These are phyloP conservation scores for Ceriops tagal DNA, from an alignment of 345 rosid species.

Conservation along the genomic window DNA sequence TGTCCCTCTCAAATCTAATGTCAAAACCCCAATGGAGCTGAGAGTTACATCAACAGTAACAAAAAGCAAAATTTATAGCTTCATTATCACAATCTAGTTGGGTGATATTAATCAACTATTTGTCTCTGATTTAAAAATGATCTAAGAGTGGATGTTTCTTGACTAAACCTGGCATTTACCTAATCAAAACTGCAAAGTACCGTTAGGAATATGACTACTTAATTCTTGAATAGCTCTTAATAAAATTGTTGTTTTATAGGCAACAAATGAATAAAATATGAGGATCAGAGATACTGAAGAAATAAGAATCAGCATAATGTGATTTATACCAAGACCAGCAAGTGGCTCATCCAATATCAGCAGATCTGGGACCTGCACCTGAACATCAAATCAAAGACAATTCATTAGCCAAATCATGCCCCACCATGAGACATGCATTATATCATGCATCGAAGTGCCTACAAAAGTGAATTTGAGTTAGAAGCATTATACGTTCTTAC, in stretches of 20 bases:
- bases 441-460: neutral
- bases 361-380: slow-evolving; percentile 83
- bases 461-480: neutral
- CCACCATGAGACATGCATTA: neutral
- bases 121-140: neutral
- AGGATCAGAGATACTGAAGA: slow-evolving; percentile 4
- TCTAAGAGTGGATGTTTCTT: neutral
- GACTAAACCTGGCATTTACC: neutral
- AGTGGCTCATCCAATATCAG: slow-evolving; percentile 93
- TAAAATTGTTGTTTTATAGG: neutral
- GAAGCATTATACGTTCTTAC: slow-evolving; percentile 38
- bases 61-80: neutral
- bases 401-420: slow-evolving; percentile 6
- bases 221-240: neutral
- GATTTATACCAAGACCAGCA: slow-evolving; percentile 84
- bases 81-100: neutral
- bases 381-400: slow-evolving; percentile 20
- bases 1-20: neutral
- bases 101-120: neutral
- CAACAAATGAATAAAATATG: neutral
- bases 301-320: slow-evolving; percentile 16
- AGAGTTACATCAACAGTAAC: neutral
- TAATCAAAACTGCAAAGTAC: neutral
- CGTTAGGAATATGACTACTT: slow-evolving; percentile 1
- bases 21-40: neutral